These are phyloP conservation scores for Seminavis robusta DNA, from an alignment of 108 stramenopile species.

Conservation along the genomic window DNA sequence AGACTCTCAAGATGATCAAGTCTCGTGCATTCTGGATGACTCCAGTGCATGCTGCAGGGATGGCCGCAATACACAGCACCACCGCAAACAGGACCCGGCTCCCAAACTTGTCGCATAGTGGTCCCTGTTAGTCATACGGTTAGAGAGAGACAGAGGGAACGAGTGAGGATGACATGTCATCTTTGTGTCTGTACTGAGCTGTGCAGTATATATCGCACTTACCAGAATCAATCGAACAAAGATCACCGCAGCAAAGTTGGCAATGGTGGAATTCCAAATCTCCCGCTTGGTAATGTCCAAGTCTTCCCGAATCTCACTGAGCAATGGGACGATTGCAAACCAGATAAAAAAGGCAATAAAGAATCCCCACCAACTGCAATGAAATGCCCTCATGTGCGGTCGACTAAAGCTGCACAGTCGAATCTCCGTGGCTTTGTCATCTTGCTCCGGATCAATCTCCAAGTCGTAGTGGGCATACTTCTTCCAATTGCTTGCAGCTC, in stretches of 20 bases:
- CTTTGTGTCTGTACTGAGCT: too few species aligned
- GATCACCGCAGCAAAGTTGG: conserved; percentile 63
- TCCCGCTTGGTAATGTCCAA: conserved; percentile 62
- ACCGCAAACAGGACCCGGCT: conserved; percentile 58
- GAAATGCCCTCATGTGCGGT: conserved; percentile 86
- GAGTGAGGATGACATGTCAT: too few species aligned
- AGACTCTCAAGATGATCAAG: conserved; percentile 59
- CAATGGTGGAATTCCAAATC: conserved; percentile 74
- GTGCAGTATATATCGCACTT: too few species aligned
- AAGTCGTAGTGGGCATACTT: conserved; percentile 49
- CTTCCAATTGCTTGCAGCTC: too few species aligned
- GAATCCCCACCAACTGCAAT: conserved; percentile 74
- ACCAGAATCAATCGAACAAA: conserved; percentile 67
- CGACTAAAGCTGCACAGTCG: conserved; percentile 50
- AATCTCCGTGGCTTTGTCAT: conserved; percentile 68
- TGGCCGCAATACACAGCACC: conserved; percentile 52
- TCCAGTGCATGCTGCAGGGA: conserved; percentile 64
- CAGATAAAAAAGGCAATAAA: conserved; percentile 84
- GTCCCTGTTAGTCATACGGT: too few species aligned
- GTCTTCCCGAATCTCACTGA: conserved; percentile 54
- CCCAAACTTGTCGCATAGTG: conserved; percentile 67
- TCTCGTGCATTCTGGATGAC: conserved; percentile 46
- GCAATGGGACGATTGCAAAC: conserved; percentile 83
- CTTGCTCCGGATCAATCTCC: conserved; percentile 48
- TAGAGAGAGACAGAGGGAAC: too few species aligned